Evolutionary conservation across 257 asterid species (phyloP).

Genomic region (Solanum tacnaense): DNA sequence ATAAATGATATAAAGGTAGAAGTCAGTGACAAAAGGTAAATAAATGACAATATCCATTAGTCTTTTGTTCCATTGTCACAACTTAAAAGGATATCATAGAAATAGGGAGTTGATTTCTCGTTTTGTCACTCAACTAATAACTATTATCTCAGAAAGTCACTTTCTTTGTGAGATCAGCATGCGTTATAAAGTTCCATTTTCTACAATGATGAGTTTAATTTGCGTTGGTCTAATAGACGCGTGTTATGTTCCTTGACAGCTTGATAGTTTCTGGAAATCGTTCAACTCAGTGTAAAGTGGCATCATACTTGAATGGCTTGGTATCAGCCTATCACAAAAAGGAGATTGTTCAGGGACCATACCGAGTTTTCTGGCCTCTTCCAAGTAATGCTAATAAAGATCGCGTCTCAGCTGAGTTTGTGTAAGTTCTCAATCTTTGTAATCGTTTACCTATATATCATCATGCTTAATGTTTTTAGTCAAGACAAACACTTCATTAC

Average conservation of each 20-base stretch:
- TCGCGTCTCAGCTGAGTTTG: conserved; percentile 56
- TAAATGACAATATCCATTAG: neutral
- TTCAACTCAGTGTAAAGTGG: conserved; percentile 20
- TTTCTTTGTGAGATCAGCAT: neutral
- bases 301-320: conserved; percentile 15
- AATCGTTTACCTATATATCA: neutral
- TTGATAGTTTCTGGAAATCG: conserved; percentile 53
- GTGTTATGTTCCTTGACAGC: conserved; percentile 27
- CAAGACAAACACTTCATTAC: neutral
- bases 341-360: conserved; percentile 66
- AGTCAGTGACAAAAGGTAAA: conserved; percentile 45
- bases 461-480: neutral
- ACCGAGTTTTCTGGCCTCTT: conserved; percentile 59
- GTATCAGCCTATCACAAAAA: conserved; percentile 36
- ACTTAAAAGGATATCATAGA: neutral
- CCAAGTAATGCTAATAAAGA: conserved; percentile 55
- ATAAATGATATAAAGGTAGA: conserved; percentile 49
- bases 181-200: neutral
- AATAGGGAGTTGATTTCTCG: neutral
- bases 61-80: neutral
- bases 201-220: neutral
- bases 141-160: neutral
- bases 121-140: neutral
- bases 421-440: conserved; percentile 31
- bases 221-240: neutral